Evolutionary conservation across 768 basidiomycete species (phyloP).

Genomic region (Mycena capillaripes): DNA sequence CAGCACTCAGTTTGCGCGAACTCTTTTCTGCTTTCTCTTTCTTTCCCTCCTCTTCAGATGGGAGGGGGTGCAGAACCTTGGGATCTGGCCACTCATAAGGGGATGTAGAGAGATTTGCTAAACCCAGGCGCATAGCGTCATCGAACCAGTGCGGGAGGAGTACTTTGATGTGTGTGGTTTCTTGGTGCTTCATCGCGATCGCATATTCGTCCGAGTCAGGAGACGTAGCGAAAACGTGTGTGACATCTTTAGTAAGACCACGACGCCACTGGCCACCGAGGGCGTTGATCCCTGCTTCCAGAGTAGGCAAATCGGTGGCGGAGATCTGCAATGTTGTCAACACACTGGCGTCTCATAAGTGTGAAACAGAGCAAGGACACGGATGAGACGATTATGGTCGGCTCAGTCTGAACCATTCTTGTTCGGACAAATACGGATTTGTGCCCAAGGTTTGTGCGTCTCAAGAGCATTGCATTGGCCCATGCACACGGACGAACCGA

Average conservation of each 20-base stretch:
- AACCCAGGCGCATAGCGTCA: slow-evolving; percentile 74
- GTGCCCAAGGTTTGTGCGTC: too few relatives aligned
- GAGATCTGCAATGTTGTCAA: slow-evolving; percentile 59
- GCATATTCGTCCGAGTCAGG: slow-evolving; percentile 66
- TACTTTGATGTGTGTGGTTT: slow-evolving; percentile 71
- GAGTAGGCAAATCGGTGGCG: slow-evolving; percentile 75
- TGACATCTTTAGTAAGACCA: slow-evolving; percentile 86
- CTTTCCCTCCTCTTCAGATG: slow-evolving; percentile 35
- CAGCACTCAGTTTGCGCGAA: slow-evolving; percentile 49
- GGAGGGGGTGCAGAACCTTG: slow-evolving; percentile 53
- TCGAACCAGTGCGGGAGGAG: slow-evolving; percentile 96
- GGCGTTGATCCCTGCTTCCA: slow-evolving; percentile 78
- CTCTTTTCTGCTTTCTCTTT: slow-evolving; percentile 43
- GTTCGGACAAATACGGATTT: too few relatives aligned
- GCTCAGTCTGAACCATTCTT: too few relatives aligned
- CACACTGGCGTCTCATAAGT: neutral
- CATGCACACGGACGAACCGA: neutral
- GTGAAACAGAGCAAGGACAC: neutral
- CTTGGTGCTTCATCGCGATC: slow-evolving; percentile 69
- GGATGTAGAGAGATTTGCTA: slow-evolving; percentile 59
- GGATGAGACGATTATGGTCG: neutral
- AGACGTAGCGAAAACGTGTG: slow-evolving; percentile 83
- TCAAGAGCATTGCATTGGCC: neutral
- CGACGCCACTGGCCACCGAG: slow-evolving; percentile 88
- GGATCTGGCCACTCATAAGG: slow-evolving; percentile 86